Conservation (phyloP, 2,329 filamentous ascomycete species). For the Beauveria scarabaeidicola region DNA sequence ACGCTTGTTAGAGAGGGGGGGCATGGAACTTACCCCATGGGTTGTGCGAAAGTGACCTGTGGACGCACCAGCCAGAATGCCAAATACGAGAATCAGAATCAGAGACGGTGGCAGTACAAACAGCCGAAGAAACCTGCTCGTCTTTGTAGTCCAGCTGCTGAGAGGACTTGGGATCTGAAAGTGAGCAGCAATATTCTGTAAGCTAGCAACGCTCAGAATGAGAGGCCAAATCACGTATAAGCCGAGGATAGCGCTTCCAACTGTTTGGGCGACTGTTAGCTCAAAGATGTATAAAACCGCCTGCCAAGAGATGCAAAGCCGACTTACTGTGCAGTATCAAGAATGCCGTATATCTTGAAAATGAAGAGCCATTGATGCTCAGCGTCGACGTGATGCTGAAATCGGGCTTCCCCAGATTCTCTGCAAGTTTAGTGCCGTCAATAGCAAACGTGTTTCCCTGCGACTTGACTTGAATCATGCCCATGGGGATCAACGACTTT, state of each 20-base stretch:
- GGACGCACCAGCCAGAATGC: constrained; percentile 17
- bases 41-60: constrained; percentile 21
- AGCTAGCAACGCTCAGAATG: constrained; percentile 20
- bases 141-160: constrained; percentile 16
- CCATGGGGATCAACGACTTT: constrained; percentile 20
- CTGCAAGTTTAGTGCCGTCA: constrained; percentile 17
- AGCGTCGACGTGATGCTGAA: constrained; percentile 6
- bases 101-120: constrained; percentile 19
- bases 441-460: constrained; percentile 21
- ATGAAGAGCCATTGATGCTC: background rate
- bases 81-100: constrained; percentile 20
- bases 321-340: background rate
- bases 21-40: constrained; percentile 21
- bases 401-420: constrained; percentile 13
- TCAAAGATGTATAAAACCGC: background rate
- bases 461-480: constrained; percentile 19
- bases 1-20: too few species aligned
- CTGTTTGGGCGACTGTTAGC: constrained; percentile 2
- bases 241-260: constrained; percentile 16
- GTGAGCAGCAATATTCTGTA: constrained; percentile 19
- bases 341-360: background rate
- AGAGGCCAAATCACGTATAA: constrained; percentile 21
- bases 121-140: constrained; percentile 20
- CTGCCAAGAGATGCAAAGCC: background rate
- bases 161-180: constrained; percentile 17